These are phyloP conservation scores for Aspergillaceae sp. DNA, from an alignment of 2,329 filamentous ascomycete species.

Conservation along the genomic window DNA sequence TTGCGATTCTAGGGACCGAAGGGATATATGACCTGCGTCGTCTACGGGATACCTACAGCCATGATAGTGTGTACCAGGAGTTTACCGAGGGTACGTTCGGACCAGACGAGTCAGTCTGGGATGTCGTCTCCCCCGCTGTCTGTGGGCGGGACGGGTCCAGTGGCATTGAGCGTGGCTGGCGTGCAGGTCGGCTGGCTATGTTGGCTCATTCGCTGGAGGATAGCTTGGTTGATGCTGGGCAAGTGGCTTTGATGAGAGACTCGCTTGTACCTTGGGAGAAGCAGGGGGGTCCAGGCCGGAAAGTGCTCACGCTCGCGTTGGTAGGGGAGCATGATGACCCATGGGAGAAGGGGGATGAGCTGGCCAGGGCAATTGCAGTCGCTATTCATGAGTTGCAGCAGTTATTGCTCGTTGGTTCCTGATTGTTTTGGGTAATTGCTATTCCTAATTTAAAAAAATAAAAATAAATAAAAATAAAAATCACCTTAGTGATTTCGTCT, in stretches of 20 bases:
- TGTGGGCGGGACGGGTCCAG: slow-evolving; percentile 15
- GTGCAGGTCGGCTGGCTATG: slow-evolving; percentile 26
- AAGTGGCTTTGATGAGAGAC: slow-evolving; percentile 40
- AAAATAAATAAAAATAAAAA: no score
- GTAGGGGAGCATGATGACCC: slow-evolving; percentile 34
- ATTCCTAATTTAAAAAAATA: no score
- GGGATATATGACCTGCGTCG: slow-evolving; percentile 38
- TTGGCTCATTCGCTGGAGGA: slow-evolving; percentile 37
- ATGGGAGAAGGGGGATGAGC: slow-evolving; percentile 33
- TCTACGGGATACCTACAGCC: slow-evolving; percentile 25
- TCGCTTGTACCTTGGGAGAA: slow-evolving; percentile 42
- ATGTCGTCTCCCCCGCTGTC: slow-evolving; percentile 31
- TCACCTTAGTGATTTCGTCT: no score
- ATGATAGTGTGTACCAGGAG: slow-evolving; percentile 29
- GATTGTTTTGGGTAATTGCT: no score
- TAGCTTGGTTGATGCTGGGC: slow-evolving; percentile 31
- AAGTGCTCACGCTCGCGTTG: slow-evolving; percentile 31
- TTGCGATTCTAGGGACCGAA: slow-evolving; percentile 34
- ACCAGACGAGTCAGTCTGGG: slow-evolving; percentile 28
- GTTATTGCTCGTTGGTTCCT: no score
- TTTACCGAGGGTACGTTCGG: slow-evolving; percentile 38
- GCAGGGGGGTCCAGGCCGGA: slow-evolving; percentile 26
- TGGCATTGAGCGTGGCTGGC: slow-evolving; percentile 27
- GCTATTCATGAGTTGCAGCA: slow-evolving; percentile 21
- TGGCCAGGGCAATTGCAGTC: slow-evolving; percentile 29